A percentile compares a stretch with the other conserved stretches of the same genome.
These are phyloP conservation scores for Neurospora sp. DNA, from an alignment of 495 filamentous ascomycete species.

Conservation along the genomic window DNA sequence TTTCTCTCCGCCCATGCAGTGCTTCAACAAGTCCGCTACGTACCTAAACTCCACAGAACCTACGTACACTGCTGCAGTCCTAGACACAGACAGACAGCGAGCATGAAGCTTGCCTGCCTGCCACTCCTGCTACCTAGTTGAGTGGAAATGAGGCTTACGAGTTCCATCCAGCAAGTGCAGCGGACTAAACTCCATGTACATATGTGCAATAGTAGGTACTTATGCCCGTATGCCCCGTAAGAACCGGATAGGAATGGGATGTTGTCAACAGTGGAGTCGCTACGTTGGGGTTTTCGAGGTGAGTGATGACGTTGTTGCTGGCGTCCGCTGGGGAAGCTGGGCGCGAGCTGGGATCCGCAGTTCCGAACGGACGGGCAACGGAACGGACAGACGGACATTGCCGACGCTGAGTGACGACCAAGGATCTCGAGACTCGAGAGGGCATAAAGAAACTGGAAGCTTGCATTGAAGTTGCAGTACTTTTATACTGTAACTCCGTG, in stretches of 20 bases:
- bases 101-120: background rate
- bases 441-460: background rate
- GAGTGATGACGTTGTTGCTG: background rate
- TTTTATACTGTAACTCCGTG: background rate
- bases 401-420: background rate
- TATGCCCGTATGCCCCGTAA: background rate
- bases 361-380: too few species aligned
- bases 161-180: background rate
- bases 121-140: background rate
- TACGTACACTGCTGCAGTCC: too few species aligned
- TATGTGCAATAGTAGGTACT: background rate
- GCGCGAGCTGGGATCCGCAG: too few species aligned
- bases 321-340: background rate
- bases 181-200: too few species aligned
- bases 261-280: background rate
- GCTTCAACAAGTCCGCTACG: too few species aligned
- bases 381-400: background rate
- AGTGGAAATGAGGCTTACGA: background rate
- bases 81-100: too few species aligned
- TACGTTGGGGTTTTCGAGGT: background rate
- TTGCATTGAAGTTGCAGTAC: background rate
- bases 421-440: background rate
- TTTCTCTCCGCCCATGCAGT: too few species aligned
- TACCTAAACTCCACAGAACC: too few species aligned
- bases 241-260: too few species aligned